Conservation (phyloP, 1,284 basidiomycete genomes). For the Laetiporus sulphureus region DNA sequence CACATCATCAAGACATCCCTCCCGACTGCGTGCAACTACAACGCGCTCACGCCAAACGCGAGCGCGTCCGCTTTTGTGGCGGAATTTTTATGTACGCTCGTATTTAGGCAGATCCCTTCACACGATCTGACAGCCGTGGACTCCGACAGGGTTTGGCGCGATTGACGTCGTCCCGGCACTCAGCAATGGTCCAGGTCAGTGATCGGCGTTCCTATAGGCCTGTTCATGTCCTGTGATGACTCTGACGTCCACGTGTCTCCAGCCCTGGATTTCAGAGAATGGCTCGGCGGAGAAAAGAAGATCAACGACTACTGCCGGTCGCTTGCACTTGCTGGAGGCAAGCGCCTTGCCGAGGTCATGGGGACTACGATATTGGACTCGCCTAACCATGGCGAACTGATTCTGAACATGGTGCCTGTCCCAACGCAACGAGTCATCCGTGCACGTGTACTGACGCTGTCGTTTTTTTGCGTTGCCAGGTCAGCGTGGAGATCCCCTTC, state of each 20-base stretch:
- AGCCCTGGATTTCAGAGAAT: constrained; percentile 71
- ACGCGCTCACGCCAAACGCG: constrained; percentile 17
- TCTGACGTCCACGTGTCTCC: background rate
- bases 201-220: background rate
- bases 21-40: constrained; percentile 58
- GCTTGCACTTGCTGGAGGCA: constrained; percentile 68
- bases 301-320: constrained; percentile 71
- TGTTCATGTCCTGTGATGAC: background rate
- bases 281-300: constrained; percentile 73
- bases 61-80: constrained; percentile 34
- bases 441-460: background rate
- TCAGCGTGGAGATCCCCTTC: constrained; percentile 52
- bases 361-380: constrained; percentile 54
- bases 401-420: constrained; percentile 57
- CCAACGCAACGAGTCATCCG: background rate
- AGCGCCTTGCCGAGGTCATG: constrained; percentile 51
- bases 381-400: constrained; percentile 49
- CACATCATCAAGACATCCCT: constrained; percentile 63
- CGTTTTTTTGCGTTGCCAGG: too few species aligned
- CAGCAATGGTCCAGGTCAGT: constrained; percentile 44
- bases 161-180: constrained; percentile 50
- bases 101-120: too few species aligned
- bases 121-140: too few species aligned
- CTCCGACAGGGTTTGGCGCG: constrained; percentile 71
- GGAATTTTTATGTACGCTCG: constrained; percentile 44